Conservation (phyloP, 768 basidiomycete species). For the Lenzites betulinus region DNA sequence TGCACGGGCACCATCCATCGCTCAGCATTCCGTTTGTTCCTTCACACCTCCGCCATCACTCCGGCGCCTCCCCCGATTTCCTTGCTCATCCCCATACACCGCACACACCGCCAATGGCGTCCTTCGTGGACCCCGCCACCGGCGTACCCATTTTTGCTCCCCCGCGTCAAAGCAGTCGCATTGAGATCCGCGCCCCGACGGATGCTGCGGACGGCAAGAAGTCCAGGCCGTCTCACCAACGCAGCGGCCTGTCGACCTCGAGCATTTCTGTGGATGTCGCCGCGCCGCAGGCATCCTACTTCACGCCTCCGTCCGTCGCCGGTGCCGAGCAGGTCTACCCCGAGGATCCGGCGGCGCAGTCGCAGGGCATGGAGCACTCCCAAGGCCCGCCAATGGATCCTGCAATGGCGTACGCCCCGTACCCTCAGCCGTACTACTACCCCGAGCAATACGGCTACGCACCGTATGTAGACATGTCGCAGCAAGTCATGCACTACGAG, state of each 20-base stretch:
- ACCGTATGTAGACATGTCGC: constrained; percentile 69
- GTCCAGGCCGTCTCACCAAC: constrained; percentile 43
- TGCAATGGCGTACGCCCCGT: constrained; percentile 60
- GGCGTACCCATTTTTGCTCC: constrained; percentile 74
- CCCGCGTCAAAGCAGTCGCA: constrained; percentile 68
- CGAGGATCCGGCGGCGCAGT: constrained; percentile 31
- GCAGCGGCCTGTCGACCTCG: constrained; percentile 40
- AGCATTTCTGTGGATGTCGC: constrained; percentile 1
- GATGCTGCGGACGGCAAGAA: constrained; percentile 34
- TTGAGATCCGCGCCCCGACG: constrained; percentile 72
- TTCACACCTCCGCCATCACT: constrained; percentile 60
- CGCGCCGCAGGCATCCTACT: constrained; percentile 9
- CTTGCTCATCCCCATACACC: constrained; percentile 53
- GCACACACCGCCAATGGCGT: constrained; percentile 62
- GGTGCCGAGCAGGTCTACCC: constrained; percentile 7
- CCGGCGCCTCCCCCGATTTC: constrained; percentile 65
- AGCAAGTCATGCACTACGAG: constrained; percentile 66
- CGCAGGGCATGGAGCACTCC: constrained; percentile 14
- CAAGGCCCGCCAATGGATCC: constrained; percentile 35
- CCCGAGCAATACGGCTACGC: constrained; percentile 69
- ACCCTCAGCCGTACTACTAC: constrained; percentile 70
- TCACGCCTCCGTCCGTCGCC: not conserved
- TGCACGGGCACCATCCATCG: constrained; percentile 54
- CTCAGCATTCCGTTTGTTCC: constrained; percentile 53
- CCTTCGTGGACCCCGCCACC: constrained; percentile 65